Evolutionary conservation across 768 basidiomycete species (phyloP).

Genomic region (Lactifluus volemus): DNA sequence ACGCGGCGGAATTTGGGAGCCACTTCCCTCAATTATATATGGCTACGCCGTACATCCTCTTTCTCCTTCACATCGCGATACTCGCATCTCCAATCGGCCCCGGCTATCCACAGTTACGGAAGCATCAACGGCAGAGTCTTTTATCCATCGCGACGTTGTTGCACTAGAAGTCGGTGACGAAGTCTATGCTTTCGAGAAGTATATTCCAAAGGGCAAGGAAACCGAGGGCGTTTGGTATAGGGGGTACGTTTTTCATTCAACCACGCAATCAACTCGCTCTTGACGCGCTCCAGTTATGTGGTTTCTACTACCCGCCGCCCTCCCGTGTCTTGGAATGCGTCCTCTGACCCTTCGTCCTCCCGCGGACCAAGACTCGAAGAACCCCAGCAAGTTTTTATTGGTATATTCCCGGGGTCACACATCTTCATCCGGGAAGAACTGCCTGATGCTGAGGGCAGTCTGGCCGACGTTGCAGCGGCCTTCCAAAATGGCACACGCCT

Average conservation of each 20-base stretch:
- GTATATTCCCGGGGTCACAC: conserved; percentile 88
- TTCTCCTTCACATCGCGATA: conserved; percentile 65
- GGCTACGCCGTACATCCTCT: conserved; percentile 87
- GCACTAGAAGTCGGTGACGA: conserved; percentile 93
- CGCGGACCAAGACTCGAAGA: conserved; percentile 61
- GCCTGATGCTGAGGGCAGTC: conserved; percentile 78
- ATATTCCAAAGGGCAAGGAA: conserved; percentile 63
- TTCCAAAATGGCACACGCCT: conserved; percentile 30
- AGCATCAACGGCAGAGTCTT: conserved; percentile 49
- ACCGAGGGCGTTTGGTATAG: conserved; percentile 85
- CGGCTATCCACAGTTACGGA: conserved; percentile 56
- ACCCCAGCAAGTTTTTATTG: conserved; percentile 83
- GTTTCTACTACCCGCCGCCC: conserved; percentile 74
- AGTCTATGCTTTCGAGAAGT: conserved; percentile 94
- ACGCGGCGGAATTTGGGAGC: conserved; percentile 49
- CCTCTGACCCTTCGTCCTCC: conserved; percentile 46
- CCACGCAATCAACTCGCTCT: conserved; percentile 1
- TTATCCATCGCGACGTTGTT: conserved; percentile 66
- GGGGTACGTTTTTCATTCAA: conserved; percentile 46
- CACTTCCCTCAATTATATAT: conserved; percentile 70
- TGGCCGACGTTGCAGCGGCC: conserved; percentile 64
- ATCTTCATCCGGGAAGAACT: conserved; percentile 81
- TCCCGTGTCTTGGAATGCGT: conserved; percentile 53
- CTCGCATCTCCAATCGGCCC: conserved; percentile 50
- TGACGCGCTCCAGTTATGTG: conserved; percentile 52